These are phyloP conservation scores for Leersia perrieri DNA, from an alignment of 176 grass and related monocot genomes.

Conservation along the genomic window DNA sequence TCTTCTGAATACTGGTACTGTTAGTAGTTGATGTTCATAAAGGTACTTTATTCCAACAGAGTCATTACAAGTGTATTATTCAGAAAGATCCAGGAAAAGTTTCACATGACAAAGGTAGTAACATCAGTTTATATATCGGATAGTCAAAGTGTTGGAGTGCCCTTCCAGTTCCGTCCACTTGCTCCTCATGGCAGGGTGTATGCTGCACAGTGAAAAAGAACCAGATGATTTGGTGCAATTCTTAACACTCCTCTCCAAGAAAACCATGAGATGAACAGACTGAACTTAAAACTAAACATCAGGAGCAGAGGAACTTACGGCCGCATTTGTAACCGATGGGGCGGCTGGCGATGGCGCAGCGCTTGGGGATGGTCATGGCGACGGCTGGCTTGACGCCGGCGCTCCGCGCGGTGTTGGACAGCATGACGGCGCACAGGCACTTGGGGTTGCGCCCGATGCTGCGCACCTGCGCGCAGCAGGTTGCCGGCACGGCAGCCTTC, in stretches of 20 bases:
- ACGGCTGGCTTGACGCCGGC: constrained; percentile 69
- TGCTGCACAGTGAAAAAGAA: constrained; percentile 23
- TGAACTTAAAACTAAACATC: background rate
- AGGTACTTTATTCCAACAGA: constrained; percentile 27
- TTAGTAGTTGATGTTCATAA: background rate
- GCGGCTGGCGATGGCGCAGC: constrained; percentile 70
- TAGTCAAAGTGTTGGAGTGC: background rate
- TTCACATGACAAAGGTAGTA: constrained; percentile 21
- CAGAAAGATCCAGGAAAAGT: constrained; percentile 9
- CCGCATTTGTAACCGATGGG: constrained; percentile 89
- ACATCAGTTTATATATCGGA: background rate
- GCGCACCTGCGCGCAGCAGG: constrained; percentile 68
- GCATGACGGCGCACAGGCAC: constrained; percentile 83
- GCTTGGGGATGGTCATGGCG: constrained; percentile 81
- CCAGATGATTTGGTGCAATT: background rate
- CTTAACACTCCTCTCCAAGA: background rate
- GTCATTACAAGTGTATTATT: too few species aligned
- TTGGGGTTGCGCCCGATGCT: constrained; percentile 55
- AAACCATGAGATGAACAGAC: too few species aligned
- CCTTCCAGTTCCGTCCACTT: background rate
- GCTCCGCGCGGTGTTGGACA: constrained; percentile 59
- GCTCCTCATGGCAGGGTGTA: constrained; percentile 64
- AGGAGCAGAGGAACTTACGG: constrained; percentile 22
- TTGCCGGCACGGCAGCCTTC: constrained; percentile 30
- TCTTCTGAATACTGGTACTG: constrained; percentile 31